These are phyloP conservation scores for Phaffia tasmanica DNA, from an alignment of 768 basidiomycete species.

Conservation along the genomic window DNA sequence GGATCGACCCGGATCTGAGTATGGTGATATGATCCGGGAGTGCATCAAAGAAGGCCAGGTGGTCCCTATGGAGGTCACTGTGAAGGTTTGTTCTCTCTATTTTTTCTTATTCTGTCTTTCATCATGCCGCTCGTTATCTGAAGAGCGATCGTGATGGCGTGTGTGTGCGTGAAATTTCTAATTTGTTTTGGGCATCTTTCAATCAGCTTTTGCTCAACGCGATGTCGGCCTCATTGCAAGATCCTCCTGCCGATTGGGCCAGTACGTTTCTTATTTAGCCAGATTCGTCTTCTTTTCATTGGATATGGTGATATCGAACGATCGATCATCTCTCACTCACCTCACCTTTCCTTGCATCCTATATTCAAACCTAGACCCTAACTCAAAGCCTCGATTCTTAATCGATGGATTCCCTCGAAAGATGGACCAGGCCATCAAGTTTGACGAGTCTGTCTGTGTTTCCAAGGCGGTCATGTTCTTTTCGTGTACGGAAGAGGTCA, in stretches of 20 bases:
- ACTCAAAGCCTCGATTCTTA: constrained; percentile 53
- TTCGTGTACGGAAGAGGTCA: constrained; percentile 73
- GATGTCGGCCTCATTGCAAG: constrained; percentile 55
- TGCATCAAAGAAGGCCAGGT: constrained; percentile 86
- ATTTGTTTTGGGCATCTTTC: background rate
- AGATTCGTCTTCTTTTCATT: background rate
- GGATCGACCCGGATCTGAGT: constrained; percentile 66
- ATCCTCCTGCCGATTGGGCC: constrained; percentile 30
- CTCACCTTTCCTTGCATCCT: background rate
- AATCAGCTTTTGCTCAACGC: constrained; percentile 74
- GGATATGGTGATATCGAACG: background rate
- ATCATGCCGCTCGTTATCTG: background rate
- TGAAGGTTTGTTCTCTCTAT: constrained; percentile 44
- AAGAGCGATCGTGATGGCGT: background rate
- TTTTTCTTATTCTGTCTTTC: background rate
- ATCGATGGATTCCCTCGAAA: constrained; percentile 96
- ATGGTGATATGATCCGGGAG: constrained; percentile 70
- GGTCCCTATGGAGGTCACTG: constrained; percentile 92
- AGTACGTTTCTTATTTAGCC: constrained; percentile 7
- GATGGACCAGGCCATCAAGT: constrained; percentile 92
- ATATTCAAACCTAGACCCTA: background rate
- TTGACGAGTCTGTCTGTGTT: constrained; percentile 74
- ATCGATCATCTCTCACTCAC: background rate
- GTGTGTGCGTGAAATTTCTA: background rate
- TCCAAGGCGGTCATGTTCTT: constrained; percentile 76